These are phyloP conservation scores for Curvularia verruculosa DNA, from an alignment of 2,329 filamentous ascomycete species.

Conservation along the genomic window DNA sequence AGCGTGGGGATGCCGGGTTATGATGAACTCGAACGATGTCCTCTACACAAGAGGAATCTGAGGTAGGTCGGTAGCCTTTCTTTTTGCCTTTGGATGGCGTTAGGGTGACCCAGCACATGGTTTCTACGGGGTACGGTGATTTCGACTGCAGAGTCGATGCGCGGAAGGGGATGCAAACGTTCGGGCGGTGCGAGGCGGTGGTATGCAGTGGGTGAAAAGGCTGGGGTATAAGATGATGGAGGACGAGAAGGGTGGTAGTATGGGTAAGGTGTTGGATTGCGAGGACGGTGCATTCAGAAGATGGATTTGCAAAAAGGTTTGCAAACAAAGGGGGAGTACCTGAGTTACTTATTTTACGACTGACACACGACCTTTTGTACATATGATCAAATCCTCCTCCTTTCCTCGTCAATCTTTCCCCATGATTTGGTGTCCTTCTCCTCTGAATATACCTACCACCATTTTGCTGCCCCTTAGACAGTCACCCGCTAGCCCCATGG, in stretches of 20 bases:
- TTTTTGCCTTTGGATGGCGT: conserved; percentile 32
- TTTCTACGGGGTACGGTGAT: conserved; percentile 17
- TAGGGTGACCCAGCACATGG: conserved; percentile 45
- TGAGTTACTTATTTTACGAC: conserved; percentile 24
- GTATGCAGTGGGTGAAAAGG: conserved; percentile 26
- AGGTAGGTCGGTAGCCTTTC: conserved; percentile 22
- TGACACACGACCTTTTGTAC: conserved; percentile 15
- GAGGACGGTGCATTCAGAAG: conserved; percentile 31
- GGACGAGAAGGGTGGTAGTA: conserved; percentile 26
- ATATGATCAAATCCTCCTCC: conserved; percentile 16
- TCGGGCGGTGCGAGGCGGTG: conserved; percentile 34
- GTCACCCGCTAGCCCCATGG: conserved; percentile 29
- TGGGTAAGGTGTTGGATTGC: conserved; percentile 20
- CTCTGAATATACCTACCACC: conserved; percentile 24
- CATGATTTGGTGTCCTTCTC: conserved; percentile 21
- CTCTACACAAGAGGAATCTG: conserved; percentile 34
- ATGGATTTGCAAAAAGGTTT: conserved; percentile 11
- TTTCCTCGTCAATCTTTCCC: conserved; percentile 6
- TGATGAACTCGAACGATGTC: conserved; percentile 39
- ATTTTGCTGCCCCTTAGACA: conserved; percentile 6
- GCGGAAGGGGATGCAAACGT: conserved; percentile 27
- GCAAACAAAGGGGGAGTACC: conserved; percentile 10
- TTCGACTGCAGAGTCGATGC: conserved; percentile 23
- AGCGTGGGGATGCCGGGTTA: conserved; percentile 25
- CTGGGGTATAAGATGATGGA: conserved; percentile 28